Evolutionary conservation across 106 monocot genomes (phyloP).

Genomic region (Allium sativum): DNA sequence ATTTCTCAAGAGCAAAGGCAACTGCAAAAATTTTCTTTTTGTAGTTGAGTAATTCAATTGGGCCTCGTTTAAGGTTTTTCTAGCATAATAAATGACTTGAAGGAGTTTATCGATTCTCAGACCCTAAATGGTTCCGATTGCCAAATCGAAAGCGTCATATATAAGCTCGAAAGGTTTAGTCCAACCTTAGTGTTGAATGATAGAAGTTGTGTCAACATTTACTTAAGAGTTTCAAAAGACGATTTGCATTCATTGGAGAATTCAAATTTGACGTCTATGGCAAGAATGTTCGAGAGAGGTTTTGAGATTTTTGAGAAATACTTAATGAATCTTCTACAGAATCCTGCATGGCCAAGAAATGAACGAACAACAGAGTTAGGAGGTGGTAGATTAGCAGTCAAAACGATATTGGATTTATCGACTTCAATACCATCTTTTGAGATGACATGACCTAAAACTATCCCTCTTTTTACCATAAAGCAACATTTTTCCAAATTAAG

Average conservation of each 20-base stretch:
- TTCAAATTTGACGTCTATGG: background rate
- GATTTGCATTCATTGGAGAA: background rate
- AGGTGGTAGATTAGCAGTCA: background rate
- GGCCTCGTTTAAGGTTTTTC: background rate
- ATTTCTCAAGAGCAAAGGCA: conserved; percentile 4
- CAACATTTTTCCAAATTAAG: background rate
- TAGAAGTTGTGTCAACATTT: background rate
- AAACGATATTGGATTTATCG: background rate
- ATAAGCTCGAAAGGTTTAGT: background rate
- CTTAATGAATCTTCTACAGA: background rate
- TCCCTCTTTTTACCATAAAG: background rate
- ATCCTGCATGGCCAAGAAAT: background rate
- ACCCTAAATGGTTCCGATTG: background rate
- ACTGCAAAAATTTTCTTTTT: background rate
- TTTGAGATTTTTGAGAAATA: background rate
- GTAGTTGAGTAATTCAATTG: conserved; percentile 4
- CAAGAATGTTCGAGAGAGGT: background rate
- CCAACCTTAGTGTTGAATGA: background rate
- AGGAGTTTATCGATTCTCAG: background rate
- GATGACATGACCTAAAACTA: background rate
- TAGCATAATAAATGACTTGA: background rate
- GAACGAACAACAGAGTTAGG: background rate
- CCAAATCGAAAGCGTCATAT: background rate
- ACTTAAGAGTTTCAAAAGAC: background rate
- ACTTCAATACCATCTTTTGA: background rate